phyloP scores from a whole-genome alignment of 78 protist species.

The Chrysochromulina tobinii region DNA sequence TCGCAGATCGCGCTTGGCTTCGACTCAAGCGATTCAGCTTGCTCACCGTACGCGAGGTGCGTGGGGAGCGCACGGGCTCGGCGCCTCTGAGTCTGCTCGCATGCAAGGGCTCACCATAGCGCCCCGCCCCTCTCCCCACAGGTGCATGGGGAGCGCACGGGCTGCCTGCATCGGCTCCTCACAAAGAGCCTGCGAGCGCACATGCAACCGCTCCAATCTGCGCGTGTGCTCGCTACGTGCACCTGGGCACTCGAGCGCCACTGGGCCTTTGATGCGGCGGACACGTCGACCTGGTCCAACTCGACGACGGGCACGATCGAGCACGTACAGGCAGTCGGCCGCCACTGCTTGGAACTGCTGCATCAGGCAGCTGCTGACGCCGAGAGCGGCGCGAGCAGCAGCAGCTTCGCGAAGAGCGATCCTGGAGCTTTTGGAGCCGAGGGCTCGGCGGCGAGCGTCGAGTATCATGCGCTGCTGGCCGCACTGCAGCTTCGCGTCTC shows the following conservation, averaged over 20 bases:
- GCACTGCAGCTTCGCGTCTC: background rate
- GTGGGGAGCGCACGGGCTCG: background rate
- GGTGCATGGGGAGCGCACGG: background rate
- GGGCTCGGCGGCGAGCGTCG: no score
- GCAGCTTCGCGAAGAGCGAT: no score
- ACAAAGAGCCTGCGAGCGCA: background rate
- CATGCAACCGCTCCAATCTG: background rate
- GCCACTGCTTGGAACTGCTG: background rate
- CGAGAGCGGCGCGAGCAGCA: background rate
- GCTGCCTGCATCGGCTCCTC: background rate
- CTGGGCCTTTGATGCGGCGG: background rate
- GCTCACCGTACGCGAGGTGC: background rate
- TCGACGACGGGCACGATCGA: background rate
- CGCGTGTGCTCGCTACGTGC: background rate
- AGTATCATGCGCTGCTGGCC: no score
- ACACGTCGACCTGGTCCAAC: background rate
- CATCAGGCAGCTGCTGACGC: background rate
- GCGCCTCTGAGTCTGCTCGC: background rate
- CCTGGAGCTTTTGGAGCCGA: no score
- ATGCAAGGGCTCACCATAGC: no score
- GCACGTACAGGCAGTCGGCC: background rate
- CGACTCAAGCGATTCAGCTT: background rate
- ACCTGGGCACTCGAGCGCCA: constrained; percentile 1
- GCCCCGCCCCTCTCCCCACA: background rate
- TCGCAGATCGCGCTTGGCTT: background rate